A percentile compares a stretch with the other conserved stretches of the same genome.
phyloP scores from a whole-genome alignment of 148 eudicot genomes.

The Oxyria digyna region DNA sequence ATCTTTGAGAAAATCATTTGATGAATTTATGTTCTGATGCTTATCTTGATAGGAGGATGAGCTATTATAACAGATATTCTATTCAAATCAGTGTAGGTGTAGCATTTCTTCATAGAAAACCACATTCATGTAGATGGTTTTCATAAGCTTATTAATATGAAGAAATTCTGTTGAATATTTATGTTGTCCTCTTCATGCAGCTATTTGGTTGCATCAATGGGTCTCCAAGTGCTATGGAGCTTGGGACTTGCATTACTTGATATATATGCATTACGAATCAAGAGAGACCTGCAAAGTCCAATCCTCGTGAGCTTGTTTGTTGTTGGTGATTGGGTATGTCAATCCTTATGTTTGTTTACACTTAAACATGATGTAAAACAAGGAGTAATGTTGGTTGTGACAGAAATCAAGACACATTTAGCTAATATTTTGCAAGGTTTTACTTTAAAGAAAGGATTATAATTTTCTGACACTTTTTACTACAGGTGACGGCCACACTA shows the following conservation, averaged over 20 bases:
- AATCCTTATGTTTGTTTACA: background rate
- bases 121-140: background rate
- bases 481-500: slow-evolving; percentile 70
- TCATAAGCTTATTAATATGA: background rate
- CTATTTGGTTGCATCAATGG: slow-evolving; percentile 93
- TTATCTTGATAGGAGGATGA: no score
- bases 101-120: background rate
- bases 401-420: background rate
- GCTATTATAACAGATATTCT: background rate
- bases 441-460: no score
- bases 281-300: slow-evolving; percentile 60
- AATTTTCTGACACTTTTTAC: background rate
- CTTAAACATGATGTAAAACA: no score
- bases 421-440: no score
- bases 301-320: slow-evolving; percentile 62
- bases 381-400: background rate
- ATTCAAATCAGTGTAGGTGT: background rate
- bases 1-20: no score
- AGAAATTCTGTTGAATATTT: background rate
- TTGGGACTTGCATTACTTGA: slow-evolving; percentile 84
- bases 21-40: background rate
- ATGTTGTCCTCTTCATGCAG: slow-evolving; percentile 25
- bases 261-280: slow-evolving; percentile 63
- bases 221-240: slow-evolving; percentile 87
- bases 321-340: slow-evolving; percentile 82